Evolutionary conservation across 345 rosid genomes (phyloP).

Genomic region (Aegle marmelos): DNA sequence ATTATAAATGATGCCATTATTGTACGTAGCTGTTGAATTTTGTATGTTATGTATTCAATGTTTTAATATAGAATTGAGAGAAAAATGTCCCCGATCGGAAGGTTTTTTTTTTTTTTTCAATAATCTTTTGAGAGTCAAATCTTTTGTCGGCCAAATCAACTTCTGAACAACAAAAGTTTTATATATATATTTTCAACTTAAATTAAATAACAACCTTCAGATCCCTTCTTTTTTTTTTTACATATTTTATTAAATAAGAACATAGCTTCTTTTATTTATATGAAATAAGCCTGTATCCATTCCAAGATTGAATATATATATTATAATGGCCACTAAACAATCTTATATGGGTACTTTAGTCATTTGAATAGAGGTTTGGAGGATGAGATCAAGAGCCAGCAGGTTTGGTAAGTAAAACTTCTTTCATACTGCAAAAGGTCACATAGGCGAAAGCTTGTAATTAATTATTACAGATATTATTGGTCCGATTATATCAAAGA

Average conservation of each 20-base stretch:
- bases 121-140: neutral
- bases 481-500: neutral
- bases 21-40: neutral
- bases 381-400: neutral
- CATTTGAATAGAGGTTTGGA: neutral
- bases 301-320: no score
- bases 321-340: no score
- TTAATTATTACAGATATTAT: neutral
- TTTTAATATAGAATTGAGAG: neutral
- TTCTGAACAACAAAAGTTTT: neutral
- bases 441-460: neutral
- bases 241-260: no score
- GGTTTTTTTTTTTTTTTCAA: neutral
- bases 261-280: no score
- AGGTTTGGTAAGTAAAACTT: no score
- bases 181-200: no score
- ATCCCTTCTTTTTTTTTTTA: no score
- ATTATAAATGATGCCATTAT: neutral
- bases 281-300: no score
- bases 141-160: neutral
- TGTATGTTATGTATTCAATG: neutral
- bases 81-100: neutral
- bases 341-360: neutral
- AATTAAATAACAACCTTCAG: no score
- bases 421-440: neutral